Conservation (phyloP, 192 early-diverging fungal species). For the Chytriomyces confervae region DNA sequence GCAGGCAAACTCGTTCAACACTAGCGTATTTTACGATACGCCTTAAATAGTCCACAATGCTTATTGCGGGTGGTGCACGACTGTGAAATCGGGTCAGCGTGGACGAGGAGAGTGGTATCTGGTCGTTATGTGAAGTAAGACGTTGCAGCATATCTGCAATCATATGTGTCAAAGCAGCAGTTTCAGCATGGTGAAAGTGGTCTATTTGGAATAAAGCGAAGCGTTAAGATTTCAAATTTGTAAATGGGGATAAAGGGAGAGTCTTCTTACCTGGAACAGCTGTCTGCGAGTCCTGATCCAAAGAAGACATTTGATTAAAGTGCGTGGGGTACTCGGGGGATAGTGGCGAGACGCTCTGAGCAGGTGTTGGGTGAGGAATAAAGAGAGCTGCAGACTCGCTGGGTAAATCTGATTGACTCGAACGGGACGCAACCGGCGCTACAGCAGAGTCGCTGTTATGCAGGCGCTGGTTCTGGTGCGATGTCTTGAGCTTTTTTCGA, state of each 20-base stretch:
- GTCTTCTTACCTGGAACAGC: background rate
- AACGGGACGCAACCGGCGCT: too few species aligned
- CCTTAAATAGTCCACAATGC: constrained; percentile 84
- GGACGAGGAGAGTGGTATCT: constrained; percentile 58
- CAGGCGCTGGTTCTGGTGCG: too few species aligned
- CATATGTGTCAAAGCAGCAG: constrained; percentile 37
- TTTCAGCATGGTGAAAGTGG: constrained; percentile 46
- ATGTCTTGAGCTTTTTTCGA: too few species aligned
- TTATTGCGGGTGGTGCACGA: constrained; percentile 85
- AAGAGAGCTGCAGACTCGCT: background rate
- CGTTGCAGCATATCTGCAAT: constrained; percentile 55
- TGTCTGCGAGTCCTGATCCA: background rate
- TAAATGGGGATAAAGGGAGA: background rate
- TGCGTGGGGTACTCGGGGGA: background rate
- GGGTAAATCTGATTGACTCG: too few species aligned
- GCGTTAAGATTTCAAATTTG: background rate
- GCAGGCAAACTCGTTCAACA: constrained; percentile 83
- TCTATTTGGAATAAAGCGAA: constrained; percentile 35
- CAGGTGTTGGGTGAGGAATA: background rate
- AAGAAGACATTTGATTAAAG: too few species aligned
- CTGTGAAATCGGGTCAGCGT: constrained; percentile 95
- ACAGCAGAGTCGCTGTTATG: too few species aligned
- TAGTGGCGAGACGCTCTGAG: background rate
- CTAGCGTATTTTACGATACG: constrained; percentile 92
- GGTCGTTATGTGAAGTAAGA: constrained; percentile 72